These are phyloP conservation scores for Penicillium soppii DNA, from an alignment of 495 filamentous ascomycete species.

Conservation along the genomic window DNA sequence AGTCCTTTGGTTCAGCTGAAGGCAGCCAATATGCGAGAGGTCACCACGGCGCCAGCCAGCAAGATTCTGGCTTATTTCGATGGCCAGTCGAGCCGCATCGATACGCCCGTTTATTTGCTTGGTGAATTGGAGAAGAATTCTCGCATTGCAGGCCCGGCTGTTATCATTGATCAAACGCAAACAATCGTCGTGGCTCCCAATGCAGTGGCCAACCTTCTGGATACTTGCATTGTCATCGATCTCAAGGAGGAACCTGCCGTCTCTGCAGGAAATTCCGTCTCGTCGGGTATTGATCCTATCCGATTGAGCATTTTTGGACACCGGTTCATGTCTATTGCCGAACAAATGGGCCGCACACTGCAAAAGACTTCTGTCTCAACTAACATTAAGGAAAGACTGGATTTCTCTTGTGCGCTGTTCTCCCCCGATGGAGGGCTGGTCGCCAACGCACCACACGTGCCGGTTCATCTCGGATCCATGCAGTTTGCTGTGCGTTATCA, in stretches of 20 bases:
- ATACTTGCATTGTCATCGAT: constrained; percentile 51
- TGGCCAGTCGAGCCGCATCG: constrained; percentile 64
- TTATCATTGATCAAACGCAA: constrained; percentile 92
- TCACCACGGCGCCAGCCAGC: constrained; percentile 26
- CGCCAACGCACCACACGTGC: constrained; percentile 92
- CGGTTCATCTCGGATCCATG: constrained; percentile 91
- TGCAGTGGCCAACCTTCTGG: constrained; percentile 51
- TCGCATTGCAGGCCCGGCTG: constrained; percentile 78
- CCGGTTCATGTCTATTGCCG: constrained; percentile 97
- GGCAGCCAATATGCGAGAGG: constrained; percentile 30
- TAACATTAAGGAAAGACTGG: constrained; percentile 95
- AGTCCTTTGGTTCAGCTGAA: constrained; percentile 41
- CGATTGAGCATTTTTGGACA: constrained; percentile 95
- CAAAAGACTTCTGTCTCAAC: constrained; percentile 98
- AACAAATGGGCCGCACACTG: constrained; percentile 94
- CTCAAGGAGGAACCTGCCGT: constrained; percentile 39
- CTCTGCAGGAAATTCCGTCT: constrained; percentile 40
- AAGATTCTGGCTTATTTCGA: constrained; percentile 49
- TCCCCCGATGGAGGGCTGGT: constrained; percentile 88
- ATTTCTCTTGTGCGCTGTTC: constrained; percentile 96
- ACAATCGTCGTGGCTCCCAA: constrained; percentile 90
- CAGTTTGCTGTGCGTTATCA: constrained; percentile 92
- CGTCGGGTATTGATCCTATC: constrained; percentile 72
- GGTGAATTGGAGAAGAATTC: constrained; percentile 75
- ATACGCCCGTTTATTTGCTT: constrained; percentile 85